phyloP scores from a whole-genome alignment of 805 yeast genomes.

The Debaryomyces castellii region DNA sequence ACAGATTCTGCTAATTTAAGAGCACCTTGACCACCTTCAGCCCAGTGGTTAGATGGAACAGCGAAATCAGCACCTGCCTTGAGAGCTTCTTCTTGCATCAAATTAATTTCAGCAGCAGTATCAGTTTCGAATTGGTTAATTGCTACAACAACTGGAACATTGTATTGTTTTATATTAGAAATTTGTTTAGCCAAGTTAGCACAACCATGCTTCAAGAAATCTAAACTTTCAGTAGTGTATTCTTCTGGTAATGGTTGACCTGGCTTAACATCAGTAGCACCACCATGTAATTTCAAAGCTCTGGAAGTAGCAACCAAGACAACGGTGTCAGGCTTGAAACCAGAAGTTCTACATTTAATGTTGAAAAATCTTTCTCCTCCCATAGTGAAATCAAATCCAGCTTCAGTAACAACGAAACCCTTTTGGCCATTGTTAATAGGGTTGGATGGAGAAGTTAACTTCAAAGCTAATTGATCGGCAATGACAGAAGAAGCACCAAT shows the following conservation, averaged over 20 bases:
- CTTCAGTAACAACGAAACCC: slow-evolving; percentile 95
- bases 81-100: slow-evolving; percentile 75
- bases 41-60: slow-evolving; percentile 91
- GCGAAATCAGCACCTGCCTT: slow-evolving; percentile 95
- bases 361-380: slow-evolving; percentile 97
- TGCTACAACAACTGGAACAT: slow-evolving; percentile 92
- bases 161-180: slow-evolving; percentile 76
- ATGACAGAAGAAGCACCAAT: slow-evolving; percentile 95
- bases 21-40: slow-evolving; percentile 92
- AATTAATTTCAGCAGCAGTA: slow-evolving; percentile 73
- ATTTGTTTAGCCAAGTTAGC: slow-evolving; percentile 90
- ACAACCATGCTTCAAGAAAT: slow-evolving; percentile 74
- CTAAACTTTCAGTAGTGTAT: slow-evolving; percentile 79
- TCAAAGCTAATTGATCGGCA: slow-evolving; percentile 90
- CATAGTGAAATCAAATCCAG: slow-evolving; percentile 98
- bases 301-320: slow-evolving; percentile 95
- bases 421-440: slow-evolving; percentile 44
- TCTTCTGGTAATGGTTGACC: slow-evolving; percentile 84
- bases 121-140: slow-evolving; percentile 86
- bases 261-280: slow-evolving; percentile 95
- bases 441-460: slow-evolving; percentile 62
- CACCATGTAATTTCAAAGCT: slow-evolving; percentile 96
- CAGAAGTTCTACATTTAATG: slow-evolving; percentile 92
- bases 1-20: slow-evolving; percentile 81
- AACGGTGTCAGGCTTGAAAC: slow-evolving; percentile 82